Percentiles rank a stretch among this genome's conserved stretches.
Conservation (phyloP, 2,329 filamentous ascomycete species). For the Conoideocrella luteorostrata region DNA sequence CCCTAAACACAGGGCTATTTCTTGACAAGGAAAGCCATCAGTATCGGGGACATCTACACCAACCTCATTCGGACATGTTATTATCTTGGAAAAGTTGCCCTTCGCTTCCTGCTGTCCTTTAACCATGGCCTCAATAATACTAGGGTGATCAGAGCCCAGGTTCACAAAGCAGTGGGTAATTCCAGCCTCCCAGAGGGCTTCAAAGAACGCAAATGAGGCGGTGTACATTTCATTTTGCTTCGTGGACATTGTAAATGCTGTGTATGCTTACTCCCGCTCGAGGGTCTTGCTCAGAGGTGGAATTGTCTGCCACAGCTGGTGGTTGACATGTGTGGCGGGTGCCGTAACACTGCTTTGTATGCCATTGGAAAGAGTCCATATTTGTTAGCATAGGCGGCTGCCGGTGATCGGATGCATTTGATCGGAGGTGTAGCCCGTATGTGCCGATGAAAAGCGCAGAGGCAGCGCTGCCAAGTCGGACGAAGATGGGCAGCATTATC, state of each 20-base stretch:
- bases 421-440: no score
- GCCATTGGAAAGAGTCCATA: no score
- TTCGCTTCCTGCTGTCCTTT: constrained; percentile 64
- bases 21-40: constrained; percentile 4
- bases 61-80: constrained; percentile 76
- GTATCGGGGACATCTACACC: constrained; percentile 12
- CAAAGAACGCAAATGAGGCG: constrained; percentile 75
- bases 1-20: background rate
- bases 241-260: constrained; percentile 10
- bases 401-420: no score
- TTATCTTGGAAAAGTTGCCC: constrained; percentile 62
- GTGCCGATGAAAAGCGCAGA: no score
- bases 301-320: no score
- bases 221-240: constrained; percentile 51
- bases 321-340: no score
- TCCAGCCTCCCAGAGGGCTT: constrained; percentile 67
- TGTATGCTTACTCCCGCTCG: no score
- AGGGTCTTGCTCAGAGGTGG: no score
- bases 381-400: no score
- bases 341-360: no score
- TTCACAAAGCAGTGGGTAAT: constrained; percentile 58
- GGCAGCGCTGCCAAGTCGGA: no score
- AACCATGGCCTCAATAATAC: constrained; percentile 74
- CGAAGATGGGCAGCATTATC: no score
- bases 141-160: constrained; percentile 66